Evolutionary conservation across 2,329 filamentous ascomycete species (phyloP), one percentile per base, ranked within the genome.

Genomic region (Alternaria triticina): DNA sequence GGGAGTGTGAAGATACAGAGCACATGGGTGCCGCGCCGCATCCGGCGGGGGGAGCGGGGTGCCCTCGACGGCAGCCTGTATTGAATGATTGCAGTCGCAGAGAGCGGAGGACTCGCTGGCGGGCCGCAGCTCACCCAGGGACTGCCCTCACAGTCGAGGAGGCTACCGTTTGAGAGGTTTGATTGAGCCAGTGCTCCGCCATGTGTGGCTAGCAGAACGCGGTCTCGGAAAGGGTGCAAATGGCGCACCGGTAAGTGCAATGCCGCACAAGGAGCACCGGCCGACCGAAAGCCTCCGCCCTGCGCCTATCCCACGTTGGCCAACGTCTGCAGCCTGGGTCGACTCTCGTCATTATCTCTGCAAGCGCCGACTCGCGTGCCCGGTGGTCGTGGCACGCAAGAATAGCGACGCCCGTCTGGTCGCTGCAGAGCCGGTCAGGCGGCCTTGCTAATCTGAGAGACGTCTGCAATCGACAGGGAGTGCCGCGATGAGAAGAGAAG

Each of bases 391-490:
- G 28, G 59, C 51, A 49, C 11, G 67, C 66, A 70, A 68, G 61
- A 62, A 61, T 67, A 70, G 68, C 56, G 54, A 23, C 49, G 15
- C 40, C 46, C 33, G 46, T 63, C 50, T 61, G 25, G 57, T 57
- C 12, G 62, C 64, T 62, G 62, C 60, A 59, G 58, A 65, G 66
- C 50, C 57, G 59, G 70, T 62, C 20, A 67, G 55, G 61, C 51
- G 46, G 47, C 7, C 44, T 47, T 58, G 57, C 68, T 65, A 69
- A 69, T 66, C 59, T 65, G 59, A 68, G 65, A 63, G 47, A 10
- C 44, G 45, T 61, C 56, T 65, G 70, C 60, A 67, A 57, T 58
- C 61, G 61, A 61, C 61, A 58, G 64, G 57, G 59, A 54, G 13
- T 66, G 52, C 54, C 63, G 59, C 56, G 60, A 59, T 55, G 46